Evolutionary conservation across 2,329 filamentous ascomycete genomes (phyloP).

Genomic region (Tolypocladium paradoxum): DNA sequence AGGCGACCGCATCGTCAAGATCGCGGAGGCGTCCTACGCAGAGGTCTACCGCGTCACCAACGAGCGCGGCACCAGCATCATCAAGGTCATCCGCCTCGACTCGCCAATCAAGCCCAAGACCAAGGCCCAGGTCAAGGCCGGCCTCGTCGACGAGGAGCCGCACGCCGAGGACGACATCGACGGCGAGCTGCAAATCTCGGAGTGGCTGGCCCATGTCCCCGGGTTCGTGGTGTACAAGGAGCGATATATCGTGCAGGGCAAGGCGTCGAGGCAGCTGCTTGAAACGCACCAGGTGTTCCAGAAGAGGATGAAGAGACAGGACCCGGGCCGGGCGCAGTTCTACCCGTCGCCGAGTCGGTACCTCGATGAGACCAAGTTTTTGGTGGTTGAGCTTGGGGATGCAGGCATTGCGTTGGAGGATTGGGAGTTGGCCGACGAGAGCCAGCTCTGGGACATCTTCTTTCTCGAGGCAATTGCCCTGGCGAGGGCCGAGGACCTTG

Average conservation of each 20-base stretch:
- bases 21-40: slow-evolving; percentile 56
- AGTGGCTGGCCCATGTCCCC: slow-evolving; percentile 52
- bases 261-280: slow-evolving; percentile 39
- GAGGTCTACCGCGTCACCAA: slow-evolving; percentile 56
- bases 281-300: slow-evolving; percentile 52
- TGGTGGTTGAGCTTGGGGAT: slow-evolving; percentile 54
- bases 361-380: slow-evolving; percentile 44
- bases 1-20: slow-evolving; percentile 46
- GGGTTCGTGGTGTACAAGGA: slow-evolving; percentile 59
- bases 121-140: slow-evolving; percentile 41
- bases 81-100: slow-evolving; percentile 51
- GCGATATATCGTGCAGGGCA: slow-evolving; percentile 47
- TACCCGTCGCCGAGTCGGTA: slow-evolving; percentile 53
- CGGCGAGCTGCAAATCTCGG: slow-evolving; percentile 52
- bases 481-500: slow-evolving; percentile 45
- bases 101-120: slow-evolving; percentile 49
- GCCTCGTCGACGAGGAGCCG: slow-evolving; percentile 48
- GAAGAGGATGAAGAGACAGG: slow-evolving; percentile 39
- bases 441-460: slow-evolving; percentile 54
- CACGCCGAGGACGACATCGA: slow-evolving; percentile 42
- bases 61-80: slow-evolving; percentile 48
- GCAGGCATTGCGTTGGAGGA: slow-evolving; percentile 51
- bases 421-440: slow-evolving; percentile 34
- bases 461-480: slow-evolving; percentile 49
- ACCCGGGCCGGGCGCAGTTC: slow-evolving; percentile 46